Percentiles rank a stretch among this genome's conserved stretches.
phyloP scores from a whole-genome alignment of 768 basidiomycete species.

The Suillus variegatus region DNA sequence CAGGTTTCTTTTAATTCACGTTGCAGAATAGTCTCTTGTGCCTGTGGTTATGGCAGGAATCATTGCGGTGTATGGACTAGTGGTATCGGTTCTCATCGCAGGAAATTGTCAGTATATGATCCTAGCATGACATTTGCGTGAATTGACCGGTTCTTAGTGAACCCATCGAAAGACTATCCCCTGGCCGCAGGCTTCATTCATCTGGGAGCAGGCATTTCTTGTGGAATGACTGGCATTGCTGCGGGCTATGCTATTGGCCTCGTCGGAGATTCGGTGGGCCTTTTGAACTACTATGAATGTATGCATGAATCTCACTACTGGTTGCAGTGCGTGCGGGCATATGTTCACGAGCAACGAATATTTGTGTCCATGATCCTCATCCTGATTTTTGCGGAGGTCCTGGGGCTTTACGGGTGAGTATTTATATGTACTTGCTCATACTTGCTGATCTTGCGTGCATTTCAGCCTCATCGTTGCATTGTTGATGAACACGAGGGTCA shows the following conservation, averaged over 20 bases:
- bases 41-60: constrained; percentile 99
- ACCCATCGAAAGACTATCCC: constrained; percentile 66
- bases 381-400: constrained; percentile 88
- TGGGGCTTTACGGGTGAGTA: constrained; percentile 83
- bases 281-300: constrained; percentile 13
- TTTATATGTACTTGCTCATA: background rate
- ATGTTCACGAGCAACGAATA: constrained; percentile 85
- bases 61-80: constrained; percentile 95
- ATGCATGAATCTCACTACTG: constrained; percentile 3
- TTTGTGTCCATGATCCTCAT: constrained; percentile 98
- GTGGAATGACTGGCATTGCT: constrained; percentile 88
- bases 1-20: background rate
- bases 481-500: constrained; percentile 84
- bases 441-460: background rate
- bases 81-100: constrained; percentile 91
- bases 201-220: constrained; percentile 88
- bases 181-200: constrained; percentile 89
- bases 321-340: constrained; percentile 82
- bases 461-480: constrained; percentile 81
- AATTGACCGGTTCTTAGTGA: constrained; percentile 46
- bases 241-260: constrained; percentile 95
- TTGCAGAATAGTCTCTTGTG: constrained; percentile 70
- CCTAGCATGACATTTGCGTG: constrained; percentile 8
- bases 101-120: constrained; percentile 51
- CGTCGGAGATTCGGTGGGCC: constrained; percentile 87